These are phyloP conservation scores for Coemansia sp. DNA, from an alignment of 192 early-diverging fungal genomes.

Conservation along the genomic window DNA sequence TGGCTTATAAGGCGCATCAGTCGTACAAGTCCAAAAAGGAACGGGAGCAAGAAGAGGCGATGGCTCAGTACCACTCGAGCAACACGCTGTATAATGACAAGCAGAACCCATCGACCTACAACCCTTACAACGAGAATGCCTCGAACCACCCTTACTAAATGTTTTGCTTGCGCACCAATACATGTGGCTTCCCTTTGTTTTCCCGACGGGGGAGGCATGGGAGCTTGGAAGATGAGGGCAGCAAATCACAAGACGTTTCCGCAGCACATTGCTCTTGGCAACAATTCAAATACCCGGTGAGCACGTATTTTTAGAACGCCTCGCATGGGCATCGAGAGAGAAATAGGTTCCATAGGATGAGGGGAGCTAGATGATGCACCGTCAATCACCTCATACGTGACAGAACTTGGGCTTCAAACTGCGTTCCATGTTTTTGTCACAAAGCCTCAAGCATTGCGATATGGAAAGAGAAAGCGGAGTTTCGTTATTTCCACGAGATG, in stretches of 20 bases:
- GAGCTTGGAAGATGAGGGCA: conserved; percentile 1
- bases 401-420: too few species aligned
- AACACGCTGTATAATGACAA: conserved; percentile 1
- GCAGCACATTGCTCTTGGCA: not conserved
- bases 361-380: not conserved
- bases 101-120: not conserved
- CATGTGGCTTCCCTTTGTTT: too few species aligned
- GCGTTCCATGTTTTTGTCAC: too few species aligned
- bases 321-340: not conserved
- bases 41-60: conserved; percentile 1
- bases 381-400: not conserved
- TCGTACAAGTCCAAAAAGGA: not conserved
- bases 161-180: too few species aligned
- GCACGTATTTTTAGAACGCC: conserved; percentile 12
- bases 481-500: too few species aligned
- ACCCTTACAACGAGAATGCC: not conserved
- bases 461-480: too few species aligned
- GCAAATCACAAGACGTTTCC: conserved; percentile 8
- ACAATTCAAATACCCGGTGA: not conserved
- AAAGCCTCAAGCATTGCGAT: too few species aligned
- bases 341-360: not conserved
- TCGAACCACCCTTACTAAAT: not conserved
- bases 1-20: not conserved
- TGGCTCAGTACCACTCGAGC: not conserved
- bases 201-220: too few species aligned